Evolutionary conservation across 2,329 filamentous ascomycete species (phyloP).

Genomic region (Paramyrothecium sp.): DNA sequence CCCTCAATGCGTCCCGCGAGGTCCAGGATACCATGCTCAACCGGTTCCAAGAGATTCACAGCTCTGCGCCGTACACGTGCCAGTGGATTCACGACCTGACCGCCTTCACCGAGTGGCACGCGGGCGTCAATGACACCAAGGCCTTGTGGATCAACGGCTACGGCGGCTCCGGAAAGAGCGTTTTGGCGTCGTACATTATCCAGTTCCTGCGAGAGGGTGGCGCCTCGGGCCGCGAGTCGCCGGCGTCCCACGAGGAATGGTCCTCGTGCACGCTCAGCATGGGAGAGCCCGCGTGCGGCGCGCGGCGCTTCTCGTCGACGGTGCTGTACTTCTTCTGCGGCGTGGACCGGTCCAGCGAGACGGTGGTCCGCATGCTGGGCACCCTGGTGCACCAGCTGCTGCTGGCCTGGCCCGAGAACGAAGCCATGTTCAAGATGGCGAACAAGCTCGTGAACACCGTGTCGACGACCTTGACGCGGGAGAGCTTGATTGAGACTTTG

Average conservation of each 20-base stretch:
- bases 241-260: neutral
- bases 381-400: neutral
- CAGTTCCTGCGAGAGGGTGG: neutral
- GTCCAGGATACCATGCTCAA: neutral
- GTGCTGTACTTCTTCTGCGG: conserved; percentile 2
- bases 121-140: neutral
- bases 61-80: neutral
- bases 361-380: neutral
- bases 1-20: neutral
- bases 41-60: neutral
- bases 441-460: neutral
- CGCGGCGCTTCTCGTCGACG: neutral
- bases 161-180: conserved; percentile 1
- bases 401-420: conserved; percentile 1
- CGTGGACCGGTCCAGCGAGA: neutral
- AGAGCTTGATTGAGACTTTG: neutral
- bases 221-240: neutral
- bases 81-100: conserved; percentile 1
- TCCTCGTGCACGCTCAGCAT: neutral
- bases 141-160: conserved; percentile 1
- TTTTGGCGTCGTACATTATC: conserved; percentile 1
- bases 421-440: neutral
- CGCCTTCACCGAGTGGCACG: neutral
- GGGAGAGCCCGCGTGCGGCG: neutral
- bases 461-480: neutral